Evolutionary conservation across 2,329 filamentous ascomycete species (phyloP), one percentile per base, ranked within the genome.

Genomic region (Ophiostoma sp.): DNA sequence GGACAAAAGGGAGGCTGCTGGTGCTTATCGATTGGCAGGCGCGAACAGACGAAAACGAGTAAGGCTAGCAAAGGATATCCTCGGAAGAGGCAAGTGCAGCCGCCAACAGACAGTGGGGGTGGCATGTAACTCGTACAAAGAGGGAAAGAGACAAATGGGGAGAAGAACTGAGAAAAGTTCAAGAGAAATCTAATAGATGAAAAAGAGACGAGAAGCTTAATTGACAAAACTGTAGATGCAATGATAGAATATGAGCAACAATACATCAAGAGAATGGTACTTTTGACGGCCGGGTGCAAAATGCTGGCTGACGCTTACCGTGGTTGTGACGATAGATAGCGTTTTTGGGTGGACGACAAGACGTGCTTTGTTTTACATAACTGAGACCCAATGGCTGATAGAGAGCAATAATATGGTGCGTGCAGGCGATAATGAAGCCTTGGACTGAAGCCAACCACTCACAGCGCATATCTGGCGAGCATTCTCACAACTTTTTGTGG

Each of bases 1-100:
- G 63, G 45, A 68, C 59, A 22, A 59, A 59, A 69, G 64, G 55
- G 31, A 59, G 55, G 36, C 7, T 9, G 31, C 22, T 66, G 36
- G 11, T 57, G 59, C 69, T 64, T 71, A 71, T 74, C 72, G 72
- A 71, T 69, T 69, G 61, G 68, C 55, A 64, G 33, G 31, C 22
- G 50, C 48, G 33, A 36, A 36, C 28, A 22, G 33, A 42, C 45
- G 48, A 45, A 59, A 61, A 63, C 50, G 25, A 39, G 11, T 48
- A 39, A 61, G 63, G 63, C 63, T 72, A 69, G 39, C 33, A 28
- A 69, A 61, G 71, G 71, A 39, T 69, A 72, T 64, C 71, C 71
- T 69, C 71, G 71, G 63, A 69, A 68, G 68, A 33, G 64, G 71
- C 59, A 73, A 39, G 69, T 42, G 61, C 72, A 61, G 50, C 25